A percentile compares a stretch with the other conserved stretches of the same genome.
Conservation (phyloP, 306 rosid species). For the Hylodesmum podocarpum region DNA sequence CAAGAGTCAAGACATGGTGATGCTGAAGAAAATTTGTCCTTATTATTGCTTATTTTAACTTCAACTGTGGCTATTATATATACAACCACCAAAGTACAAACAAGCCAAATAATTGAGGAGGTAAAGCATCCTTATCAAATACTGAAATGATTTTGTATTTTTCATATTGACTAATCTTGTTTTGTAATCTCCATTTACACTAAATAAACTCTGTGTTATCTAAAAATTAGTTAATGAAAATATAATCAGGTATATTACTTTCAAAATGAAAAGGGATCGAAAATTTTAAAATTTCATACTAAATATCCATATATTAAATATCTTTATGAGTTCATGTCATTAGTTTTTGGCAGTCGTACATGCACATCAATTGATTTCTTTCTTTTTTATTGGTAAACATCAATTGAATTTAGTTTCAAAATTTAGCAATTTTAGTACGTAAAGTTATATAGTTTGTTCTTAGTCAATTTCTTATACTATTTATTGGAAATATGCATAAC, state of each 20-base stretch:
- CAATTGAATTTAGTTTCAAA: neutral
- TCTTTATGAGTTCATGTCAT: neutral
- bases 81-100: neutral
- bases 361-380: too few relatives aligned
- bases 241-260: neutral
- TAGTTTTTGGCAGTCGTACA: too few relatives aligned
- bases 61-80: neutral
- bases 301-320: neutral
- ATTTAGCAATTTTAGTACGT: conserved; percentile 32
- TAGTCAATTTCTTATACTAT: conserved; percentile 28
- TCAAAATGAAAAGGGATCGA: neutral
- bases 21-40: neutral
- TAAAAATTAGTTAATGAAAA: neutral
- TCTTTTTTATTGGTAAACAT: too few relatives aligned
- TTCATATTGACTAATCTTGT: neutral
- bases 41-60: neutral
- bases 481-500: neutral
- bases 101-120: neutral
- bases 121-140: neutral
- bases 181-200: neutral
- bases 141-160: neutral
- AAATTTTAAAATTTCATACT: too few relatives aligned
- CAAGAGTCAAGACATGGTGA: neutral
- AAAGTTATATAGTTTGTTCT: conserved; percentile 27
- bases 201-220: neutral